These are phyloP conservation scores for Biscogniauxia mediterranea DNA, from an alignment of 2,329 filamentous ascomycete species.

Conservation along the genomic window DNA sequence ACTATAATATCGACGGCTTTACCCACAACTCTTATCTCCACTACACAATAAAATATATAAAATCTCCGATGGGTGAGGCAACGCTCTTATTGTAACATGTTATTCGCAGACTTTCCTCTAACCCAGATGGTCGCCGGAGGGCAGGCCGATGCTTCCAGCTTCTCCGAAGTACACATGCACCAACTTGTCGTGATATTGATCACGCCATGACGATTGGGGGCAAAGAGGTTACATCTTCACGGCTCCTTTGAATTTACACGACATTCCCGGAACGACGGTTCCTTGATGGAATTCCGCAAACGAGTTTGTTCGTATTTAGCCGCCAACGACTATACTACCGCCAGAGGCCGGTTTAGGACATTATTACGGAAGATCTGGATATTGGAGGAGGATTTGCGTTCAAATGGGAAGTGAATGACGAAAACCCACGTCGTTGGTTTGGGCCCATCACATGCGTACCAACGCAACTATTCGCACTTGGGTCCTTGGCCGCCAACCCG, in stretches of 20 bases:
- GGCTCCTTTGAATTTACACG: neutral
- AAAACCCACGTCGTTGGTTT: neutral
- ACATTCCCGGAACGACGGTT: slow-evolving; percentile 3
- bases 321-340: neutral
- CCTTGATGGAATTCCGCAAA: slow-evolving; percentile 5
- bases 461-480: neutral
- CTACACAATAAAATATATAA: too few relatives aligned
- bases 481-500: neutral
- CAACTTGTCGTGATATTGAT: neutral
- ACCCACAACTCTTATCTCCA: too few relatives aligned
- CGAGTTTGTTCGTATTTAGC: neutral
- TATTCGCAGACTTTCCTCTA: neutral
- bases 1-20: too few relatives aligned
- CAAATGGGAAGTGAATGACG: slow-evolving; percentile 1
- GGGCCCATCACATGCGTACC: neutral
- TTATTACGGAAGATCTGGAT: neutral
- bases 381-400: neutral
- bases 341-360: neutral
- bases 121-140: neutral
- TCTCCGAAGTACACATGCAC: neutral
- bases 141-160: neutral
- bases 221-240: neutral
- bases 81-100: neutral
- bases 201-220: neutral
- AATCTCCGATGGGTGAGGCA: neutral